phyloP scores from a whole-genome alignment of 2,329 filamentous ascomycete species.

The Cryphonectria parasitica region DNA sequence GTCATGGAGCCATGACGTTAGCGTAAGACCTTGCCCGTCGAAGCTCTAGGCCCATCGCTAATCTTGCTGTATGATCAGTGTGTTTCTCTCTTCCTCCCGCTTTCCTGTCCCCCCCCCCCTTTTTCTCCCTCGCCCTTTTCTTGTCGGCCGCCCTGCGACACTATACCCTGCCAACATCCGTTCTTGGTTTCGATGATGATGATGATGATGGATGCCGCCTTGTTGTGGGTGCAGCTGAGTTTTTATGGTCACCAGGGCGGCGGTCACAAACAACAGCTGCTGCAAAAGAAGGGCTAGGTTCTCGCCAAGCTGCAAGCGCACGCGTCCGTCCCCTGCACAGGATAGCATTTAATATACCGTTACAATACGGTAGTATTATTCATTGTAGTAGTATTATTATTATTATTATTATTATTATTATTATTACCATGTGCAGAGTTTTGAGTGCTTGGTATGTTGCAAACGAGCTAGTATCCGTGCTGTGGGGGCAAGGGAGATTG shows the following conservation, averaged over 20 bases:
- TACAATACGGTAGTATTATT: neutral
- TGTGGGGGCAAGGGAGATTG: neutral
- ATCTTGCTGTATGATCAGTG: neutral
- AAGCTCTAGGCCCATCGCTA: neutral
- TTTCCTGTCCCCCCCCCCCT: neutral
- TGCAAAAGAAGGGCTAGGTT: too few species aligned
- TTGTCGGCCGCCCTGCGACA: neutral
- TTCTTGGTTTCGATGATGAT: too few species aligned
- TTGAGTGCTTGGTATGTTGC: neutral
- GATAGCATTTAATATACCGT: neutral
- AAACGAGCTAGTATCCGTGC: neutral
- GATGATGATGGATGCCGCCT: too few species aligned
- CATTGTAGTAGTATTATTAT: too few species aligned
- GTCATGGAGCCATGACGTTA: slow-evolving; percentile 15
- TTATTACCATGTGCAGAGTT: too few species aligned
- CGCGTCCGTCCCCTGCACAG: too few species aligned
- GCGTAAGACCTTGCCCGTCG: neutral
- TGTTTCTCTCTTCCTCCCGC: too few species aligned
- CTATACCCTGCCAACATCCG: neutral
- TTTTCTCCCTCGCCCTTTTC: neutral
- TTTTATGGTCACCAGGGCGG: too few species aligned
- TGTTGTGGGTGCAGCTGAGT: too few species aligned
- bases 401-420: too few species aligned
- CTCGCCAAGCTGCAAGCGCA: too few species aligned
- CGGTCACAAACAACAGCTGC: too few species aligned